These are phyloP conservation scores for Candolleomyces efflorescens DNA, from an alignment of 768 basidiomycete species.

Conservation along the genomic window DNA sequence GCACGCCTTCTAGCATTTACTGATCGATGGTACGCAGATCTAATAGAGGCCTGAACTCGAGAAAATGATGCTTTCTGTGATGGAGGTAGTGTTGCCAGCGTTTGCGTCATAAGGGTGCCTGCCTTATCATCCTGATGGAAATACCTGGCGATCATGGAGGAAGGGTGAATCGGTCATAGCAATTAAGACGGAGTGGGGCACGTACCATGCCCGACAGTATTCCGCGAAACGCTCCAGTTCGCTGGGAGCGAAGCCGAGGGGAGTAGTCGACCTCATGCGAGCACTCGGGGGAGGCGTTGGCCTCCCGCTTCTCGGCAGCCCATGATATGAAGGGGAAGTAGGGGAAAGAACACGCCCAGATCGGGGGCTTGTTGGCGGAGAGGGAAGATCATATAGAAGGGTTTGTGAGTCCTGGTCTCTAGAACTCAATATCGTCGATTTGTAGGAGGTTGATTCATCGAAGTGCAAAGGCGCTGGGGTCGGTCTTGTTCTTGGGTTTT, in stretches of 20 bases:
- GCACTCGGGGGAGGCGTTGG: conserved; percentile 55
- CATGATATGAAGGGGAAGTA: conserved; percentile 51
- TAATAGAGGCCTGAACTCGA: conserved; percentile 80
- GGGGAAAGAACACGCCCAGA: conserved; percentile 45
- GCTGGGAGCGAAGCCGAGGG: conserved; percentile 56
- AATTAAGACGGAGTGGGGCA: conserved; percentile 5
- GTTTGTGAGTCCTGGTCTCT: conserved; percentile 48
- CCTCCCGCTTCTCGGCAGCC: conserved; percentile 47
- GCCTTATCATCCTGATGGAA: conserved; percentile 78
- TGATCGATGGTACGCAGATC: conserved; percentile 80
- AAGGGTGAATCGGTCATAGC: not conserved
- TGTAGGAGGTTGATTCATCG: conserved; percentile 37
- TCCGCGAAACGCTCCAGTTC: conserved; percentile 80
- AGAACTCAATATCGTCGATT: conserved; percentile 36
- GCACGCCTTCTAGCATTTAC: conserved; percentile 72
- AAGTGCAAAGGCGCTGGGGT: conserved; percentile 60
- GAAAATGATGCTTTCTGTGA: conserved; percentile 86
- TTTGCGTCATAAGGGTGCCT: conserved; percentile 78
- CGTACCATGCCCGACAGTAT: conserved; percentile 74
- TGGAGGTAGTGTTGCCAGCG: conserved; percentile 71
- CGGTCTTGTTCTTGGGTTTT: conserved; percentile 59
- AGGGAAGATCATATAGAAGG: conserved; percentile 74
- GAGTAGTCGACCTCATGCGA: conserved; percentile 66
- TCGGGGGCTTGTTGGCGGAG: conserved; percentile 56
- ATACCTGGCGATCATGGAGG: conserved; percentile 50